Base-by-base conservation (phyloP, 2,329 filamentous ascomycete genomes). In the Verticillium dahliae region DNA sequence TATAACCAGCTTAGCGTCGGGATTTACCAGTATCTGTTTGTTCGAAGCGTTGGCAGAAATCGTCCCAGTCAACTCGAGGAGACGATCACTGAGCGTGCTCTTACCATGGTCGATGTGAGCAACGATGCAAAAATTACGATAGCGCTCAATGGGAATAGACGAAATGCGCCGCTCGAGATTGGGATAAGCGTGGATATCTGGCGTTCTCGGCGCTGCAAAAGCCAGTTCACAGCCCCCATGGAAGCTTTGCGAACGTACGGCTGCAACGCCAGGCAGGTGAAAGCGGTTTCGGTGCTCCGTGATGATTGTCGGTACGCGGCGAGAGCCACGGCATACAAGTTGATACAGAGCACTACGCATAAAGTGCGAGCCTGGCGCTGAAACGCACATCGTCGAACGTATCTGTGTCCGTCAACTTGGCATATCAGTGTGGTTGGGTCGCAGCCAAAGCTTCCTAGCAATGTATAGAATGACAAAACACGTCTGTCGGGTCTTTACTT, bases 41-140 rank as follows among this genome's bases (percentile, higher is more conserved):
- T 97, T 97, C 58, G 84, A 83, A 62, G 80, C 83, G 63, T 92
- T 92, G 0, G 90, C 84, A 68, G 90, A 80, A 66, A 99, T 98
- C 6, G 94, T 98, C 22, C 95, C 94, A 1, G 95, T 99, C 66
- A 96, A 81, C 80, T 99, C 95, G 65, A 99, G 84, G 60, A 99
- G 80, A 2, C 95, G 89, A 71, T 99, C 95, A 67, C 90, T 94
- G 60, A 99, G 86, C 4, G 95, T 99, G 72, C 91, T 96, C 77
- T 99, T 99, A 70, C 95, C 95, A 86, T 99, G 95, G 74, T 99
- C 95, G 72, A 99, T 96, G 74, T 99, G 95, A 10, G 95, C 95
- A 59, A 99, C 94, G 70, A 99, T 98, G 76, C 95, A 99, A 75
- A 99, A 99, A 75, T 99, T 99, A 65, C 95, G 89, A 68, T 87